Percentiles rank a stretch among this genome's conserved stretches.
Conservation (phyloP, 495 filamentous ascomycete species). For the Tuber umbilicatum region DNA sequence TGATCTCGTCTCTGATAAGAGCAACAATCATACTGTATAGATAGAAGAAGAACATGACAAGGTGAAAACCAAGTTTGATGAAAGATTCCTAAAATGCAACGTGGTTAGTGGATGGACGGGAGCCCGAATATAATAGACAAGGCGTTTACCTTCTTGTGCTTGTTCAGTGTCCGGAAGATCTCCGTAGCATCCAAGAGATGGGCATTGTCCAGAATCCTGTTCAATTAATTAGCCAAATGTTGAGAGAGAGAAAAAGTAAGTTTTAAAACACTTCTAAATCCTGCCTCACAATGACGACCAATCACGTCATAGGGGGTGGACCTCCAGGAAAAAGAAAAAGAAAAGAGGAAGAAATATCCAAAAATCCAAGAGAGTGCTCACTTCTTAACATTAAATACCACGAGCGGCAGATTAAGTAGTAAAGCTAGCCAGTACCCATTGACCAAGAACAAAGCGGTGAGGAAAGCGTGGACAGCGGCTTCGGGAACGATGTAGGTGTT, state of each 20-base stretch:
- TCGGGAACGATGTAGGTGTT: constrained; percentile 99
- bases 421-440: constrained; percentile 98
- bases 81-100: constrained; percentile 74
- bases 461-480: constrained; percentile 90
- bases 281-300: neutral
- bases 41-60: constrained; percentile 99
- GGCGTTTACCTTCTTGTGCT: constrained; percentile 88
- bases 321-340: neutral
- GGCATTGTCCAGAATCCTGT: constrained; percentile 90
- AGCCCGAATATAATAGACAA: constrained; percentile 10
- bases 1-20: constrained; percentile 87
- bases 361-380: constrained; percentile 46
- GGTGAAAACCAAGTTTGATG: constrained; percentile 97
- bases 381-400: constrained; percentile 97
- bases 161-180: constrained; percentile 98
- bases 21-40: constrained; percentile 99
- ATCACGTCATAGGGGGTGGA: neutral
- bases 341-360: neutral
- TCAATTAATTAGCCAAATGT: constrained; percentile 18
- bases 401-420: constrained; percentile 81
- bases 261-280: neutral
- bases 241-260: constrained; percentile 2
- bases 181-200: constrained; percentile 96
- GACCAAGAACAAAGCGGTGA: constrained; percentile 91
- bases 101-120: constrained; percentile 5